These are phyloP conservation scores for Cylindrotheca closterium DNA, from an alignment of 108 stramenopile species.

Conservation along the genomic window DNA sequence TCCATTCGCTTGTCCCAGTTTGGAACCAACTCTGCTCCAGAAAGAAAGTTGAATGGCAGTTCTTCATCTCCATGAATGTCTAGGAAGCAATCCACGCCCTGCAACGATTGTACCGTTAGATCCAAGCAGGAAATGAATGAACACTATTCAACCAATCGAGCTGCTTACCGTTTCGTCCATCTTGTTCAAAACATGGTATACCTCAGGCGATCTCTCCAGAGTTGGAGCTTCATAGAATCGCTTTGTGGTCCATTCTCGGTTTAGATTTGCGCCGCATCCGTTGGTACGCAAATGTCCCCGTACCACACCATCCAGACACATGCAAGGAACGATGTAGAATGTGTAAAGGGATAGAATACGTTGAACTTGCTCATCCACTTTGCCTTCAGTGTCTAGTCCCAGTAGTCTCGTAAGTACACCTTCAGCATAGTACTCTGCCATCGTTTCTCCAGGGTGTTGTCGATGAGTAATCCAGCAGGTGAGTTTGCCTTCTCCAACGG, in stretches of 20 bases:
- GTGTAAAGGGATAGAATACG: constrained; percentile 54
- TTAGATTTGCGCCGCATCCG: constrained; percentile 78
- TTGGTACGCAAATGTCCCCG: constrained; percentile 81
- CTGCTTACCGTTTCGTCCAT: constrained; percentile 62
- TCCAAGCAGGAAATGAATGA: neutral
- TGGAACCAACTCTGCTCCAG: constrained; percentile 70
- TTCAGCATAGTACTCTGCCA: constrained; percentile 72
- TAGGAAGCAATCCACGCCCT: constrained; percentile 79
- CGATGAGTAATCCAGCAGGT: constrained; percentile 81
- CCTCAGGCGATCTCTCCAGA: constrained; percentile 79
- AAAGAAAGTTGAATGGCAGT: constrained; percentile 78
- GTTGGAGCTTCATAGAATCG: constrained; percentile 78
- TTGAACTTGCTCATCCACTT: constrained; percentile 44
- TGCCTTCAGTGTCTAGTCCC: constrained; percentile 42
- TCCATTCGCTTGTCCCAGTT: constrained; percentile 68
- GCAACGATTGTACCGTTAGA: too few relatives aligned
- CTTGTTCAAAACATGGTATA: constrained; percentile 67
- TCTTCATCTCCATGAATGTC: constrained; percentile 92
- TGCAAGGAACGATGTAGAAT: constrained; percentile 86
- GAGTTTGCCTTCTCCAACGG: constrained; percentile 55
- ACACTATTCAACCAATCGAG: neutral
- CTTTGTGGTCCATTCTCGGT: constrained; percentile 84
- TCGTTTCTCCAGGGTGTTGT: constrained; percentile 82
- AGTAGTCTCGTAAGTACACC: constrained; percentile 66
- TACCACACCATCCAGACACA: constrained; percentile 83